These are phyloP conservation scores for Echites panduratus DNA, from an alignment of 257 asterid genomes.

Conservation along the genomic window DNA sequence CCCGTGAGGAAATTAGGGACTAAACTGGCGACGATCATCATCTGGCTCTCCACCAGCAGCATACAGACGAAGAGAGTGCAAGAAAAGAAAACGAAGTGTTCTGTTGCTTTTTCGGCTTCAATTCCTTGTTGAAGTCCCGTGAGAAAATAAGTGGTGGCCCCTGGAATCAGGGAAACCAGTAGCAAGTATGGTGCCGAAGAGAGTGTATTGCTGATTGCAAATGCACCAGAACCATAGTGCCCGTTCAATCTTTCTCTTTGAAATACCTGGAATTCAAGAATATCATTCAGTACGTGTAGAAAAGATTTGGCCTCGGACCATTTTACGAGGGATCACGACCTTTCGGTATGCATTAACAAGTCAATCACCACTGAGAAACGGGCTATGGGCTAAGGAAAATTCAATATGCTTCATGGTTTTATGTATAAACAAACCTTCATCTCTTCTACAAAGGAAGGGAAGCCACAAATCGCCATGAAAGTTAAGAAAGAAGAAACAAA, in stretches of 20 bases:
- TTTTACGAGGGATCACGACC: too few relatives aligned
- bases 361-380: too few relatives aligned
- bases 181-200: slow-evolving; percentile 28
- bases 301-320: too few relatives aligned
- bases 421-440: slow-evolving; percentile 32
- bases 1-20: slow-evolving; percentile 37
- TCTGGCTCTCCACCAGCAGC: slow-evolving; percentile 32
- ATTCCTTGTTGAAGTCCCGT: slow-evolving; percentile 20
- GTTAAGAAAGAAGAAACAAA: slow-evolving; percentile 51
- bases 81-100: slow-evolving; percentile 19
- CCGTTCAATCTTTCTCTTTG: slow-evolving; percentile 33
- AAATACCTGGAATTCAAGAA: slow-evolving; percentile 15
- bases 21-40: slow-evolving; percentile 26
- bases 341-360: too few relatives aligned
- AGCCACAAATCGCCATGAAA: slow-evolving; percentile 51
- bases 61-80: slow-evolving; percentile 15
- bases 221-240: slow-evolving; percentile 25
- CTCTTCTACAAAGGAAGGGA: slow-evolving; percentile 56
- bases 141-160: slow-evolving; percentile 23
- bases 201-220: slow-evolving; percentile 22
- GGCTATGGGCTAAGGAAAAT: too few relatives aligned
- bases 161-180: slow-evolving; percentile 24
- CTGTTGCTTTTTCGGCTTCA: neutral
- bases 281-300: too few relatives aligned
- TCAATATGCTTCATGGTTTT: neutral